Conservation (phyloP, 2,329 filamentous ascomycete genomes). For the Diplodia intermedia region DNA sequence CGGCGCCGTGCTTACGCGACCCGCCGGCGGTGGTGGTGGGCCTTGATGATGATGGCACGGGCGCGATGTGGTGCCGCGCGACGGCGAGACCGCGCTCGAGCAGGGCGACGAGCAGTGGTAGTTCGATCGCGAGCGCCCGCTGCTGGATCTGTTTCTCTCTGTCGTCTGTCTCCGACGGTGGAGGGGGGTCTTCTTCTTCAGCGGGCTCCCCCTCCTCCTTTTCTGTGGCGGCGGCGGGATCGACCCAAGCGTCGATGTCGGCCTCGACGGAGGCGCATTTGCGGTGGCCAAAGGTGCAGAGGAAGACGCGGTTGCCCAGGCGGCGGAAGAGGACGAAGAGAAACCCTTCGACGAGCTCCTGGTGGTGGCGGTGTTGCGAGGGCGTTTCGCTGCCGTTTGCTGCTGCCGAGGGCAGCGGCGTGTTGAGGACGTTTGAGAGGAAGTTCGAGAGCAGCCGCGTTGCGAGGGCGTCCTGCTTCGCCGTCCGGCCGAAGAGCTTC, state of each 20-base stretch:
- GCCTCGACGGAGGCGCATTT: slow-evolving; percentile 40
- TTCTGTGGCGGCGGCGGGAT: slow-evolving; percentile 19
- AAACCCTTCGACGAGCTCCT: slow-evolving; percentile 54
- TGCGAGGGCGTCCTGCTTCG: neutral
- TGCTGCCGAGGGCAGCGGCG: slow-evolving; percentile 42
- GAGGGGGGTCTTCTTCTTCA: too few relatives aligned
- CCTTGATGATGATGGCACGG: neutral
- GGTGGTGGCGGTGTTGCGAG: slow-evolving; percentile 47
- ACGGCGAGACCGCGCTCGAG: slow-evolving; percentile 50
- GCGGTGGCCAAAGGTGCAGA: slow-evolving; percentile 48
- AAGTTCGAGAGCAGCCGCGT: slow-evolving; percentile 37
- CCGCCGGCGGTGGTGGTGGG: neutral
- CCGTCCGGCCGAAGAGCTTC: neutral
- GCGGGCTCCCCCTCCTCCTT: too few relatives aligned
- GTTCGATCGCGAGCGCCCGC: slow-evolving; percentile 43
- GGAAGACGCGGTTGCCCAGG: slow-evolving; percentile 49
- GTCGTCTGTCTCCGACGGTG: neutral
- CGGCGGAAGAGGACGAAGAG: slow-evolving; percentile 51
- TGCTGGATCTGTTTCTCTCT: slow-evolving; percentile 23
- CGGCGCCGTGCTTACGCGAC: neutral
- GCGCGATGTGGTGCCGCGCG: slow-evolving; percentile 47
- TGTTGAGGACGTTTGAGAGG: slow-evolving; percentile 46
- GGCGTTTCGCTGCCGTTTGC: slow-evolving; percentile 34
- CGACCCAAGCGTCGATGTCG: slow-evolving; percentile 38
- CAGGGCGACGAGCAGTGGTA: slow-evolving; percentile 52